phyloP scores from a whole-genome alignment of 306 rosid genomes.

The Castanea crenata region DNA sequence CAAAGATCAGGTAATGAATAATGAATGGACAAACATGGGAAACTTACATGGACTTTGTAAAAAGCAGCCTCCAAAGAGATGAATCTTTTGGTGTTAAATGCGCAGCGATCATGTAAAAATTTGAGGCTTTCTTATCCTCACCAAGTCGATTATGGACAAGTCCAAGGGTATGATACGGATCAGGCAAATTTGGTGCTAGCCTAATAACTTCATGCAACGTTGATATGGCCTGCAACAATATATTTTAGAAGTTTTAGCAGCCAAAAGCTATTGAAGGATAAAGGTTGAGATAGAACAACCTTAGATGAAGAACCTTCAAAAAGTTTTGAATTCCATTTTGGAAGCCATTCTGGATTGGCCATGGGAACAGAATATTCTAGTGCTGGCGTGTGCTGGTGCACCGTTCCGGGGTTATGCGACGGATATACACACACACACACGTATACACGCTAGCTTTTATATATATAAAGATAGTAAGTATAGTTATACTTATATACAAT shows the following conservation, averaged over 20 bases:
- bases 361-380: too few relatives aligned
- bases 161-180: conserved; percentile 85
- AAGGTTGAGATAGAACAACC: not conserved
- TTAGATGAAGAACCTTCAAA: not conserved
- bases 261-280: not conserved
- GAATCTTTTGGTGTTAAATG: conserved; percentile 69
- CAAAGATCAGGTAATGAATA: conserved; percentile 10
- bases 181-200: conserved; percentile 73
- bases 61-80: conserved; percentile 68
- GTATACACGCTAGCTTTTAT: too few relatives aligned
- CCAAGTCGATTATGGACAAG: conserved; percentile 55
- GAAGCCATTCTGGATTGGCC: too few relatives aligned
- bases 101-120: conserved; percentile 79
- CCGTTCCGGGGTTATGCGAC: too few relatives aligned
- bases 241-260: conserved; percentile 8
- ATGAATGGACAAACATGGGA: conserved; percentile 21
- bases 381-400: too few relatives aligned
- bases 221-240: conserved; percentile 61
- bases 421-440: too few relatives aligned
- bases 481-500: too few relatives aligned
- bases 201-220: conserved; percentile 61
- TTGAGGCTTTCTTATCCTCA: conserved; percentile 56
- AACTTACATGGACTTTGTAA: conserved; percentile 63
- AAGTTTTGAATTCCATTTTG: not conserved
- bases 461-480: too few relatives aligned